Base-by-base conservation (phyloP, 805 yeast genomes). In the Saccharomycopsis sp. region DNA sequence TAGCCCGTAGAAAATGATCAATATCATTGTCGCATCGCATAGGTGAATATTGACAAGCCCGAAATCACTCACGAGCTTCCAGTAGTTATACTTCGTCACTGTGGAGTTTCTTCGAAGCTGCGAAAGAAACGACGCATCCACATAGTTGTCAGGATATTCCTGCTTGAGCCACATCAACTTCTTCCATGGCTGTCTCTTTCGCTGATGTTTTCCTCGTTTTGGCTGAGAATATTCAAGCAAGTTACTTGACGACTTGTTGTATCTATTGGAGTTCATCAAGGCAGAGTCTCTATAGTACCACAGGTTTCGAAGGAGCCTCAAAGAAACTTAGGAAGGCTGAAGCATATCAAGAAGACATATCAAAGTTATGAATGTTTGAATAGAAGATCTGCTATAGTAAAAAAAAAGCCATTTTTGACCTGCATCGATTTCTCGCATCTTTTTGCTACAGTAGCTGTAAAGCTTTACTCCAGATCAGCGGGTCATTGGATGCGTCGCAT, bases 121-220 rank as follows among this genome's bases (percentile, higher is more conserved):
- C 2, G 90, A 82, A n/a, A 91, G 75, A 67, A 92, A 92, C 2
- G 91, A 79, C 1, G 74, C 71, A 67, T 91, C 95, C 1, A 96
- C 92, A 71, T 89, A 89, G 70, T 91, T 94, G 69, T 92, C 99
- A 0, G 96, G 95, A 66, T 84, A 91, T 14, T 87, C 87, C 68
- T 91, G 97, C 58, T 80, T 79, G 37, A 87, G 79, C 85, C 96
- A 94, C 12, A 92, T 77, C 44, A 91, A 79, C 66, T 94, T 87
- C 65, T 85, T 79, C 98, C 98, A 91, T 21, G 83, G 82, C 41
- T 68, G 64, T 54, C 24, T 58, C 64, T 61, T 51, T 12, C 16
- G 57, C 23, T 14, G 54, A 14, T 15, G 23, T 21, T 24, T n/a
- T 20, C 34, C 15, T 3, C 16, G 23, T 15, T 14, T 34, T n/a